Percentiles rank a stretch among this genome's conserved stretches.
Evolutionary conservation across 108 stramenopile species (phyloP).

Genomic region (Mediolabrus comicus): DNA sequence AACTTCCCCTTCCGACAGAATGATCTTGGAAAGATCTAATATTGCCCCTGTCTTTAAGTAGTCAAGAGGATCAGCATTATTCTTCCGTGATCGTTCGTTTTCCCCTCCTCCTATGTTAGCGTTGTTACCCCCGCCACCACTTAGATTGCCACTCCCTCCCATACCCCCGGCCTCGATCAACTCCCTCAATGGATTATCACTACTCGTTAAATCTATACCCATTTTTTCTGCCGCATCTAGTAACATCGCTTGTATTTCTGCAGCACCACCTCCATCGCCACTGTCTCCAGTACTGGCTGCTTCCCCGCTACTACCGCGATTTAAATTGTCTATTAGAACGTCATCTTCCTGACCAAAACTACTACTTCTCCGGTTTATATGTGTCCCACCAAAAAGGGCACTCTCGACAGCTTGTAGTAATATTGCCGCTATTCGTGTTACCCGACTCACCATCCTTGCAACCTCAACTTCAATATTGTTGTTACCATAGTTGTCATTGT

Average conservation of each 20-base stretch:
- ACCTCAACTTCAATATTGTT: constrained; percentile 40
- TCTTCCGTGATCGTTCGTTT: constrained; percentile 28
- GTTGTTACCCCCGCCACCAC: neutral
- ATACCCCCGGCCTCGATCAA: constrained; percentile 19
- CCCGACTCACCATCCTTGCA: constrained; percentile 41
- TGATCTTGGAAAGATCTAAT: constrained; percentile 73
- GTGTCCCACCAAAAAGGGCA: constrained; percentile 31
- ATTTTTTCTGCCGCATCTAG: constrained; percentile 39
- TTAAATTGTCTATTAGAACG: neutral
- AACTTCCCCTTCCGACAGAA: constrained; percentile 53
- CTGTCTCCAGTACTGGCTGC: neutral
- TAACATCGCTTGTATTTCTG: constrained; percentile 62
- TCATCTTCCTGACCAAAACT: neutral
- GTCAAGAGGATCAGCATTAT: constrained; percentile 64
- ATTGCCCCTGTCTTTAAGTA: constrained; percentile 69
- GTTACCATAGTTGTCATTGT: neutral
- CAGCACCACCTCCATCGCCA: constrained; percentile 23
- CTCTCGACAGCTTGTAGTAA: constrained; percentile 72
- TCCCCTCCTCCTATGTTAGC: neutral
- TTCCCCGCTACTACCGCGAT: neutral
- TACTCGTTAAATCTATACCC: constrained; percentile 29
- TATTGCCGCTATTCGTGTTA: constrained; percentile 66
- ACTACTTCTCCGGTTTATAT: neutral
- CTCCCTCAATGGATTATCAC: constrained; percentile 36
- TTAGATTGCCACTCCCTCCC: neutral